Percentiles rank a stretch among this genome's conserved stretches.
phyloP scores from a whole-genome alignment of 176 grass and related monocot genomes.

The Elaeis guineensis region DNA sequence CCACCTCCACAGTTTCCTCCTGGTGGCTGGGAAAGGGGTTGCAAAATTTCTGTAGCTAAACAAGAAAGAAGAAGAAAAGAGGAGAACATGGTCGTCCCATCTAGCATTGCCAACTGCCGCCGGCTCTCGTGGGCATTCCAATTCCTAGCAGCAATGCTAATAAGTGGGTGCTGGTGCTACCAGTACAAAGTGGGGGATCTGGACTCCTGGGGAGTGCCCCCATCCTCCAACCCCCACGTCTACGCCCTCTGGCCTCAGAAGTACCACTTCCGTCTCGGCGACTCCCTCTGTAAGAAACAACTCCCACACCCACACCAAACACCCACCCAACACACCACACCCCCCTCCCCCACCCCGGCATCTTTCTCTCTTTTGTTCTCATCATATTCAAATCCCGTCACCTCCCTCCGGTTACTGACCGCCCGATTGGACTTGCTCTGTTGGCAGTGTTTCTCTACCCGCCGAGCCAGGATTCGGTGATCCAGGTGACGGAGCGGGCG shows the following conservation, averaged over 20 bases:
- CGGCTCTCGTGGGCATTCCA: too few species aligned
- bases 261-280: constrained; percentile 49
- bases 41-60: too few species aligned
- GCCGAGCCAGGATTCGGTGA: constrained; percentile 41
- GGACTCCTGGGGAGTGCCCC: constrained; percentile 62
- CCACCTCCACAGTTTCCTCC: too few species aligned
- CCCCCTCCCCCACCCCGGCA: background rate
- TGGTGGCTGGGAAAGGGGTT: too few species aligned
- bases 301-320: too few species aligned
- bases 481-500: constrained; percentile 47
- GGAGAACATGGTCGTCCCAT: too few species aligned
- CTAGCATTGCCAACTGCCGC: too few species aligned
- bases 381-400: too few species aligned
- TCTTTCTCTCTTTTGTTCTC: background rate
- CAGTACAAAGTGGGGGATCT: constrained; percentile 78
- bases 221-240: constrained; percentile 43
- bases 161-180: constrained; percentile 19
- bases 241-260: constrained; percentile 45
- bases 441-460: constrained; percentile 70
- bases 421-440: background rate
- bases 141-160: background rate
- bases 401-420: too few species aligned
- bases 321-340: too few species aligned
- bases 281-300: constrained; percentile 49
- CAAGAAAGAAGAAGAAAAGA: too few species aligned